phyloP scores from a whole-genome alignment of 2,329 filamentous ascomycete species.

The Trichoderma oligosporum region DNA sequence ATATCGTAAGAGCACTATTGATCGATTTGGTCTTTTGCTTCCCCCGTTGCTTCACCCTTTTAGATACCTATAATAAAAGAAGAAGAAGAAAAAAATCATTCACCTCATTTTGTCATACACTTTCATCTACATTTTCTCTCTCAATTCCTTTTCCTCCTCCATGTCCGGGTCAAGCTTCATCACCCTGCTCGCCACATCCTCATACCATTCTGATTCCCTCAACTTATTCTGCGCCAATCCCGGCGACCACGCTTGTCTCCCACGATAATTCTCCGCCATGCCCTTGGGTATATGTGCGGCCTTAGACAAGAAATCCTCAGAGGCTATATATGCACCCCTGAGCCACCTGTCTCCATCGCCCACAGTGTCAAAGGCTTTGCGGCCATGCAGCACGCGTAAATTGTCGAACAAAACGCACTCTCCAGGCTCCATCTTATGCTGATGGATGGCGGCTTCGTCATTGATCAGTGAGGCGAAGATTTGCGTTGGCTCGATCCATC shows the following conservation, averaged over 20 bases:
- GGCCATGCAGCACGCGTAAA: slow-evolving; percentile 75
- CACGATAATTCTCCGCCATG: slow-evolving; percentile 27
- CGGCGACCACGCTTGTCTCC: slow-evolving; percentile 26
- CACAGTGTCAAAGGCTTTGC: slow-evolving; percentile 65
- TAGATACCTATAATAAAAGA: too few relatives aligned
- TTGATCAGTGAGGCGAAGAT: slow-evolving; percentile 60
- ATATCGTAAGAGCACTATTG: too few relatives aligned
- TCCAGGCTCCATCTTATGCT: slow-evolving; percentile 71
- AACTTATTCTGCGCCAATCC: slow-evolving; percentile 27
- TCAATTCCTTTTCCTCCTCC: neutral
- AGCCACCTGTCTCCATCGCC: slow-evolving; percentile 70
- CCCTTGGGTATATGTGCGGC: slow-evolving; percentile 31
- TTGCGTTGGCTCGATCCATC: slow-evolving; percentile 48
- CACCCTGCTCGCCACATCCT: slow-evolving; percentile 26
- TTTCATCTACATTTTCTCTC: too few relatives aligned
- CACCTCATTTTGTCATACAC: neutral
- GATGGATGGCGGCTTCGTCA: slow-evolving; percentile 54
- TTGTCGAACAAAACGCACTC: slow-evolving; percentile 96
- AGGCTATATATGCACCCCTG: slow-evolving; percentile 76
- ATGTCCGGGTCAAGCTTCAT: slow-evolving; percentile 20
- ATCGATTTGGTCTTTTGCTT: too few relatives aligned
- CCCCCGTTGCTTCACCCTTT: too few relatives aligned
- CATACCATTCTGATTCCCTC: slow-evolving; percentile 29
- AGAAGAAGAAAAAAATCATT: too few relatives aligned
- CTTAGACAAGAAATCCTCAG: slow-evolving; percentile 42